Base-by-base conservation (phyloP, 2,329 filamentous ascomycete species). In the Trichoderma aggressivum region DNA sequence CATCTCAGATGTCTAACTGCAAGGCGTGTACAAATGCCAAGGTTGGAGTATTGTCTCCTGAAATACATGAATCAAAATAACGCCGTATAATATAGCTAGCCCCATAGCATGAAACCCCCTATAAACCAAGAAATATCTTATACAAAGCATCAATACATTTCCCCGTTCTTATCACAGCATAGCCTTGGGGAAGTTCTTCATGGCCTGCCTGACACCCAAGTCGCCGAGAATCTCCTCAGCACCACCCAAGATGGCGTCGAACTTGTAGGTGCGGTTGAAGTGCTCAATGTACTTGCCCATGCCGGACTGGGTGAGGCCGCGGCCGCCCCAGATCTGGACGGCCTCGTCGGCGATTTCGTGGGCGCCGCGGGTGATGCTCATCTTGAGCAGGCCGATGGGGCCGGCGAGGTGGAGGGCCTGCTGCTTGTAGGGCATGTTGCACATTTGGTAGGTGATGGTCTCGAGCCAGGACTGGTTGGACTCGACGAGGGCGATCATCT, bases 391-490 rank as follows among this genome's bases (percentile, higher is more conserved):
- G 10, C 90, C 93, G 74, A 97, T 94, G 32, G 93, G 93, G 0
- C 94, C 94, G 67, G 91, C 92, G 1, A 97, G 87, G 76, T 91
- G 86, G 77, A 89, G 89, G 28, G 91, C 85, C 80, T 97, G 93
- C 79, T 95, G 83, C 68, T 87, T 86, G 81, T 97, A 96, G 39
- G 88, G 87, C 92, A 97, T 93, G 80, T 93, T 86, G 83, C 88
- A 91, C 93, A 97, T 97, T 79, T 97, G 93, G 84, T 94, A 93
- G 24, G 93, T 94, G 78, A 96, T 90, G 55, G 88, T 89, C 80
- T 97, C 93, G 62, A 96, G 87, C 92, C 92, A 97, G 24, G 93
- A 88, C 80, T 97, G 93, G 81, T 92, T 91, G n/a, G 92, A 86
- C 81, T 97, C 93, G 75, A 90, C 88, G 63, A 92, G 89, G 5